phyloP scores from a whole-genome alignment of 2,329 filamentous ascomycete genomes.

The Pseudogymnoascus sp. region DNA sequence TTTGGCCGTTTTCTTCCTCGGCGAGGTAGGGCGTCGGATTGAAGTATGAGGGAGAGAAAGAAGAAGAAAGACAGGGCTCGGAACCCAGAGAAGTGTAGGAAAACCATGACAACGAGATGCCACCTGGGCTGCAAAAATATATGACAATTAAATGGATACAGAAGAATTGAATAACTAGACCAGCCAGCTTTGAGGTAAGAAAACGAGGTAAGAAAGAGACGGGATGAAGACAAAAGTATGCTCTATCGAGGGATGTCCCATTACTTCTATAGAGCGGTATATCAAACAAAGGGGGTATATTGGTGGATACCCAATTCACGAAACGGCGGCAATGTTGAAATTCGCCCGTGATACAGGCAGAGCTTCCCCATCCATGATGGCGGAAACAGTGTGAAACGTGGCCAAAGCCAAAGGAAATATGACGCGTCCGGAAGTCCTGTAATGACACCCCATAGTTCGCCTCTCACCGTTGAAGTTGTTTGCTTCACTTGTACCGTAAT shows the following conservation, averaged over 20 bases:
- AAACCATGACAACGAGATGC: not conserved
- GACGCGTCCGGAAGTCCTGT: not conserved
- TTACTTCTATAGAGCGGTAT: not conserved
- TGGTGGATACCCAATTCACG: not conserved
- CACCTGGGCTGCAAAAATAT: not conserved
- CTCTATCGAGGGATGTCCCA: not conserved
- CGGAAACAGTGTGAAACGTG: not conserved
- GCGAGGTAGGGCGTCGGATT: slow-evolving; percentile 5
- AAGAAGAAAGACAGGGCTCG: slow-evolving; percentile 1
- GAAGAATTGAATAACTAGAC: not conserved
- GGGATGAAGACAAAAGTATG: not conserved
- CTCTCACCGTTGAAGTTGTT: not conserved
- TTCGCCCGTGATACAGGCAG: not conserved
- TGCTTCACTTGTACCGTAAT: not conserved
- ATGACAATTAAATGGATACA: not conserved
- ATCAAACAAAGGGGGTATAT: not conserved
- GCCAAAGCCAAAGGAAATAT: not conserved
- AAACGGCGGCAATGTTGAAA: not conserved
- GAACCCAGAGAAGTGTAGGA: not conserved
- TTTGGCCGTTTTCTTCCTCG: not conserved
- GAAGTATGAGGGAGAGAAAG: not conserved
- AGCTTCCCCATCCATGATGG: not conserved
- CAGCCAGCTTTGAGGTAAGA: not conserved
- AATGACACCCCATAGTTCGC: no score
- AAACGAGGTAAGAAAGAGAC: not conserved